These are phyloP conservation scores for Fusarium nematophilum DNA, from an alignment of 2,329 filamentous ascomycete species.

Conservation along the genomic window DNA sequence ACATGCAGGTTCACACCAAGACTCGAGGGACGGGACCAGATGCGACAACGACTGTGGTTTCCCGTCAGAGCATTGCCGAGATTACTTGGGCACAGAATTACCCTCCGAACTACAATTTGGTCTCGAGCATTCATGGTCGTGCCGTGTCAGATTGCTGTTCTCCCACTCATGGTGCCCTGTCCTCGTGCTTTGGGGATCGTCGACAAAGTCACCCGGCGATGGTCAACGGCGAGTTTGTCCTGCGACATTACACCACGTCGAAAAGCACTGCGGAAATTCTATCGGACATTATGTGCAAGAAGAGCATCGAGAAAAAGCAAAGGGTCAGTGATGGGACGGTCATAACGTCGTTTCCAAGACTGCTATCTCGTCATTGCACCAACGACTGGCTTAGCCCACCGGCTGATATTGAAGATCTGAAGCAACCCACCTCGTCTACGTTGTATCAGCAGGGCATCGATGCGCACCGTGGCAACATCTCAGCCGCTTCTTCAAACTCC, in stretches of 20 bases:
- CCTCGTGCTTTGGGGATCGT: constrained; percentile 18
- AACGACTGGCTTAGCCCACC: constrained; percentile 48
- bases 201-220: constrained; percentile 23
- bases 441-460: constrained; percentile 48
- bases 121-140: constrained; percentile 14
- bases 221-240: constrained; percentile 22
- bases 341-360: constrained; percentile 51
- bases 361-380: constrained; percentile 48
- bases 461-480: constrained; percentile 39
- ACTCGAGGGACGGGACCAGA: constrained; percentile 28
- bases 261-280: constrained; percentile 33
- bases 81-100: constrained; percentile 45
- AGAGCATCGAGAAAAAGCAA: constrained; percentile 24
- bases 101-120: constrained; percentile 3
- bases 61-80: constrained; percentile 44
- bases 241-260: constrained; percentile 37
- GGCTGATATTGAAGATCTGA: constrained; percentile 27
- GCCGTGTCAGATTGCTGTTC: constrained; percentile 38
- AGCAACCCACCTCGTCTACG: constrained; percentile 10
- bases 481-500: constrained; percentile 8
- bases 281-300: constrained; percentile 33
- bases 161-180: constrained; percentile 18
- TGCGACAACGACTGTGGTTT: constrained; percentile 45
- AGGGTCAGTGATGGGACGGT: constrained; percentile 35
- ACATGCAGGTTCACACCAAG: constrained; percentile 39